Evolutionary conservation across 768 basidiomycete genomes (phyloP), one percentile per base, ranked within the genome.

Genomic region (Trametes villosa): DNA sequence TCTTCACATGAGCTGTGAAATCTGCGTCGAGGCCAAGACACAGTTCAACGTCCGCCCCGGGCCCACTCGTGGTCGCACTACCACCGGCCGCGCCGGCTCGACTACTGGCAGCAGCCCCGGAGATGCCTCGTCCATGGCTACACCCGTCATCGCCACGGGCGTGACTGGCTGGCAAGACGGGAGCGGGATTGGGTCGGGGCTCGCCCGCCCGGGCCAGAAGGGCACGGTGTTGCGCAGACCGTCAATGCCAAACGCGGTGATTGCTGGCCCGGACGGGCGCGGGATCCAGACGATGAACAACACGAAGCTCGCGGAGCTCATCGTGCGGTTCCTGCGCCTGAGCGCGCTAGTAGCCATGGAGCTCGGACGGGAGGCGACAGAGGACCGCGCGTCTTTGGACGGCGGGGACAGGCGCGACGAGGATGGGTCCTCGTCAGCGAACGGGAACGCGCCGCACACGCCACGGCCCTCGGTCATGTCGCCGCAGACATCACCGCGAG

Each of bases 331-430:
- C 68, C 74, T 95, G 59, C 81, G 87, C 53, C 77, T 95, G 29
- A 91, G 88, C 17, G 92, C 92, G 30, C 77, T 92, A 48, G 86
- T 92, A 9, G 89, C 91, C 46, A 84, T 82, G 61, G 92, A 93
- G 72, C 78, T 93, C 26, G 90, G 88, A 18, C 78, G 85, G 46
- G 91, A 93, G 73, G 83, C 84, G 20, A 67, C 65, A 17, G 71
- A 72, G 30, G 77, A 72, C 41, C 65, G 65, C 18, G 81, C 59
- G 81, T 86, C 36, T 0, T 74, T 83, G 71, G 75, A 84, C 75
- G 67, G 76, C 12, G 70, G 55, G 53, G 64, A 67, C n/a, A 52
- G 65, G 42, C 53, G 70, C 34, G 74, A 74, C 46, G 70, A 69
- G 26, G 68, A 69, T 34, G 62, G 48, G 1, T 40, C 52, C 17